phyloP scores from a whole-genome alignment of 108 stramenopile species.

The Pseudonitzschia pungens region DNA sequence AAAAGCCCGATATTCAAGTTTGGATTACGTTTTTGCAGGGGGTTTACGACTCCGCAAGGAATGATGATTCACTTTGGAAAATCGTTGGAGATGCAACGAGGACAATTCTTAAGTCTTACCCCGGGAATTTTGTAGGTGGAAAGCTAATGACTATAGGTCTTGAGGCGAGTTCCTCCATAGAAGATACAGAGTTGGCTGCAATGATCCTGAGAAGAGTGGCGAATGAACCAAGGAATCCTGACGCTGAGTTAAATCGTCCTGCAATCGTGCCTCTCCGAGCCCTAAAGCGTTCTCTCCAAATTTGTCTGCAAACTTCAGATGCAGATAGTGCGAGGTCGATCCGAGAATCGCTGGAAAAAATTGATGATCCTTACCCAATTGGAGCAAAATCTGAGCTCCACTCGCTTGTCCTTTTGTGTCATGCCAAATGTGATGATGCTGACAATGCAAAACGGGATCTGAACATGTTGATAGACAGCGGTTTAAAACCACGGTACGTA shows the following conservation, averaged over 20 bases:
- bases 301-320: constrained; percentile 19
- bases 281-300: constrained; percentile 13
- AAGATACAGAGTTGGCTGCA: constrained; percentile 46
- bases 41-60: constrained; percentile 4
- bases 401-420: constrained; percentile 18
- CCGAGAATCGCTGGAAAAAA: background rate
- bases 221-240: background rate
- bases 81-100: constrained; percentile 10
- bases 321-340: constrained; percentile 13
- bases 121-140: constrained; percentile 8
- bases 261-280: constrained; percentile 12
- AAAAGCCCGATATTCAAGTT: constrained; percentile 16
- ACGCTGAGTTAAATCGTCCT: background rate
- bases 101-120: constrained; percentile 20
- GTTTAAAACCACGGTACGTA: constrained; percentile 22
- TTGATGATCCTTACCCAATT: constrained; percentile 19
- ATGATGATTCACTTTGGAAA: constrained; percentile 21
- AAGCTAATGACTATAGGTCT: constrained; percentile 28
- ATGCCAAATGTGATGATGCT: constrained; percentile 12
- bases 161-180: constrained; percentile 33
- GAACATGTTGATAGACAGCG: constrained; percentile 20
- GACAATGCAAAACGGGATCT: constrained; percentile 24
- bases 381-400: constrained; percentile 15
- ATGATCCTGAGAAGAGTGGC: constrained; percentile 36
- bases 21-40: constrained; percentile 20